Evolutionary conservation across 495 filamentous ascomycete genomes (phyloP).

Genomic region (Saxispiralis lemnorum): DNA sequence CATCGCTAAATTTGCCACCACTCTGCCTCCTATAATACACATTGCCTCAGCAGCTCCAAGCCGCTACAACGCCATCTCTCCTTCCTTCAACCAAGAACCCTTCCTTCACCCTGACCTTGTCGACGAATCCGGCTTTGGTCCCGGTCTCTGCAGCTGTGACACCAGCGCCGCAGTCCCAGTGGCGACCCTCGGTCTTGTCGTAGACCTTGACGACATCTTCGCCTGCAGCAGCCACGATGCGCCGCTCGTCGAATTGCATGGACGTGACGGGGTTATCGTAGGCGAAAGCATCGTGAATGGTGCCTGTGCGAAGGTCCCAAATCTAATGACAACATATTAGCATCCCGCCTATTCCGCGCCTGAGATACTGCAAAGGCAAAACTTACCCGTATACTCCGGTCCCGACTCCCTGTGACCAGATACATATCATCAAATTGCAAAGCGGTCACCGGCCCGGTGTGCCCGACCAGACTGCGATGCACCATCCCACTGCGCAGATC

Average conservation of each 20-base stretch:
- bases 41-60: constrained; percentile 60
- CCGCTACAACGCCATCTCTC: constrained; percentile 70
- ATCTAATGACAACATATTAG: constrained; percentile 41
- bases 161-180: constrained; percentile 92
- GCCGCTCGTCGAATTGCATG: constrained; percentile 91
- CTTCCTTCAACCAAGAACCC: constrained; percentile 87
- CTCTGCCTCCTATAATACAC: too few species aligned
- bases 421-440: constrained; percentile 94
- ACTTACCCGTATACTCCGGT: constrained; percentile 85
- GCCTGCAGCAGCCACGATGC: constrained; percentile 79
- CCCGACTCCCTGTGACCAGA: constrained; percentile 81
- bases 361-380: not conserved
- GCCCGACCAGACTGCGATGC: constrained; percentile 85
- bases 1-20: too few species aligned
- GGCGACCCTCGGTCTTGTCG: constrained; percentile 85
- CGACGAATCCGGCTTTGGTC: constrained; percentile 49
- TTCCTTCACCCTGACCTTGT: constrained; percentile 79
- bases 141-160: constrained; percentile 42
- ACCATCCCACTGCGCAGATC: constrained; percentile 93
- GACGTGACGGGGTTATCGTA: constrained; percentile 85
- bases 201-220: constrained; percentile 93
- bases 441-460: constrained; percentile 88
- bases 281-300: constrained; percentile 88
- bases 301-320: constrained; percentile 93
- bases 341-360: constrained; percentile 2